phyloP scores from a whole-genome alignment of 257 asterid species.

The Anisodus tanguticus region DNA sequence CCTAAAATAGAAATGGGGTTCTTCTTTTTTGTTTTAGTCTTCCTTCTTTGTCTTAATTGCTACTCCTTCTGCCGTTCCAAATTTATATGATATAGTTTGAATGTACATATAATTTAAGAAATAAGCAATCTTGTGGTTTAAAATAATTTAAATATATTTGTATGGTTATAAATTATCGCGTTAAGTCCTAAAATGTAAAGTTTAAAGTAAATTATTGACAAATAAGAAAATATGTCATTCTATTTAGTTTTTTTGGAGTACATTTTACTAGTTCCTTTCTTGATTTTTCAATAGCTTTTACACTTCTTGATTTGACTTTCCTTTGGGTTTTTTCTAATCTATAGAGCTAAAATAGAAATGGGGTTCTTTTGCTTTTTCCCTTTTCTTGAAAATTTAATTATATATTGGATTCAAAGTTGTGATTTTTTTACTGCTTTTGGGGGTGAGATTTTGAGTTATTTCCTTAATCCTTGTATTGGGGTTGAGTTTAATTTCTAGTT shows the following conservation, averaged over 20 bases:
- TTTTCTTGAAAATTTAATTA: background rate
- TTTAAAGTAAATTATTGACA: too few relatives aligned
- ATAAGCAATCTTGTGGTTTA: too few relatives aligned
- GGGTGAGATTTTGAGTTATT: background rate
- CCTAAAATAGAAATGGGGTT: background rate
- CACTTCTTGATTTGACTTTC: background rate
- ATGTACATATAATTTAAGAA: too few relatives aligned
- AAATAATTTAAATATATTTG: too few relatives aligned
- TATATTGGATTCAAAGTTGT: background rate
- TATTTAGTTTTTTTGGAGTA: too few relatives aligned
- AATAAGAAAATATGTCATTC: too few relatives aligned
- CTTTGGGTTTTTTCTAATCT: background rate
- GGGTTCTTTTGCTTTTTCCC: background rate
- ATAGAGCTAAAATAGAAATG: background rate
- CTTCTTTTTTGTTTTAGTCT: background rate
- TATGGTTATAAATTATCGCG: too few relatives aligned
- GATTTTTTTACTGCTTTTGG: constrained; percentile 19
- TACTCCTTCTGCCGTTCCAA: background rate
- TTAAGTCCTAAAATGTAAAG: too few relatives aligned
- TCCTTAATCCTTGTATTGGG: background rate
- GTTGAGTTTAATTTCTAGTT: background rate
- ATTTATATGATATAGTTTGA: too few relatives aligned
- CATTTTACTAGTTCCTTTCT: background rate
- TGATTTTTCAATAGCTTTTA: background rate
- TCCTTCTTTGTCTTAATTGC: background rate